A percentile compares a stretch with the other conserved stretches of the same genome.
Evolutionary conservation across 768 basidiomycete species (phyloP).

Genomic region (Ramaria sp.): DNA sequence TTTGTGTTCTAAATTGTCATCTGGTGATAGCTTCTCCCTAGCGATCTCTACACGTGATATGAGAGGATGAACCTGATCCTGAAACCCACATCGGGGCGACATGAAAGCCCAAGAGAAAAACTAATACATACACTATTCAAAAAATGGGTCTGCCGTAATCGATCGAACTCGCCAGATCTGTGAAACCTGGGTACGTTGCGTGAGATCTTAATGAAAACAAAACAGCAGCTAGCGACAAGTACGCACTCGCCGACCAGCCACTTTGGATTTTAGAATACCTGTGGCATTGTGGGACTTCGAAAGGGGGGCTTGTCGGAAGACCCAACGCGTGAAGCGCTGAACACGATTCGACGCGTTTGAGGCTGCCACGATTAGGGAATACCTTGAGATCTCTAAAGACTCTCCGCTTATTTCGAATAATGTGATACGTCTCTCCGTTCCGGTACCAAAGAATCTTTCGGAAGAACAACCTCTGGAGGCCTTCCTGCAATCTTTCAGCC

Average conservation of each 20-base stretch:
- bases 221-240: background rate
- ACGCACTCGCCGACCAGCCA: constrained; percentile 57
- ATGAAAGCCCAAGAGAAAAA: background rate
- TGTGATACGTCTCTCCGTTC: too few species aligned
- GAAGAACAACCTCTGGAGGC: too few species aligned
- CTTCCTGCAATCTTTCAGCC: too few species aligned
- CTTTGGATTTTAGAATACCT: constrained; percentile 36
- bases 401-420: too few species aligned
- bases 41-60: constrained; percentile 52
- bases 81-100: background rate
- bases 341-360: background rate
- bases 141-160: constrained; percentile 50
- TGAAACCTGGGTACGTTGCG: constrained; percentile 44
- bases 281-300: background rate
- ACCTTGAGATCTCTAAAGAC: too few species aligned
- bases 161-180: constrained; percentile 70
- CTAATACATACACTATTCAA: constrained; percentile 41
- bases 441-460: too few species aligned
- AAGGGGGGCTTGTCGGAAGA: background rate
- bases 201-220: background rate
- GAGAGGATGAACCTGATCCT: constrained; percentile 45
- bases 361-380: too few species aligned
- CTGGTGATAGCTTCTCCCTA: constrained; percentile 39
- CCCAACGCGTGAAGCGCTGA: background rate
- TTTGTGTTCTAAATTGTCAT: constrained; percentile 41